These are phyloP conservation scores for Bidens hawaiensis DNA, from an alignment of 140 eudicot genomes.

Conservation along the genomic window DNA sequence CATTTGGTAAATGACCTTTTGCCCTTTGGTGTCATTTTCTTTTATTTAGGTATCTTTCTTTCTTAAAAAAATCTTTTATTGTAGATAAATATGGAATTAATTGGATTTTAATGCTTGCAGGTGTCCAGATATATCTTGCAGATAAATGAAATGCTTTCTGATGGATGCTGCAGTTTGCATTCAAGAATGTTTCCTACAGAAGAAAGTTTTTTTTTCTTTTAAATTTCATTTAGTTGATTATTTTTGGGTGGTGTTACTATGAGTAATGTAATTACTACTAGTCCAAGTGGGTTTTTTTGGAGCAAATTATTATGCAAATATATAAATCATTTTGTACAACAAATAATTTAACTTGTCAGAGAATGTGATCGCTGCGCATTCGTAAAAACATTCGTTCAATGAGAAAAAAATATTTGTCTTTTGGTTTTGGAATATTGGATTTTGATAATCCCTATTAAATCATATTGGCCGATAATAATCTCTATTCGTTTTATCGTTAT, in stretches of 20 bases:
- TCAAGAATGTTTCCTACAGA: no score
- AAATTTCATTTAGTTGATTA: slow-evolving; percentile 15
- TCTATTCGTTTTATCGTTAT: no score
- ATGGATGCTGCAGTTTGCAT: slow-evolving; percentile 29
- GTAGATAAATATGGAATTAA: neutral
- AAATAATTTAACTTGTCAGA: neutral
- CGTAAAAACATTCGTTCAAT: neutral
- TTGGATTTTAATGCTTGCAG: slow-evolving; percentile 2
- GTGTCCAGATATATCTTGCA: slow-evolving; percentile 12
- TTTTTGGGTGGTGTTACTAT: slow-evolving; percentile 19
- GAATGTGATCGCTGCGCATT: neutral
- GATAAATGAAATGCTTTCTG: slow-evolving; percentile 8
- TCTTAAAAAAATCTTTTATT: neutral
- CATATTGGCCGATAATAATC: no score
- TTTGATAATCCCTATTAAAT: no score
- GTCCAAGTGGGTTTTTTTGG: slow-evolving; percentile 17
- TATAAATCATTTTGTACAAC: slow-evolving; percentile 24
- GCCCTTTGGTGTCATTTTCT: neutral
- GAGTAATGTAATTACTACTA: slow-evolving; percentile 27
- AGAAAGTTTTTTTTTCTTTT: slow-evolving; percentile 4
- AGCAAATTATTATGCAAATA: slow-evolving; percentile 16
- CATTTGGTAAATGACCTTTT: no score
- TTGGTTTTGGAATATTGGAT: no score
- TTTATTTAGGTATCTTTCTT: neutral
- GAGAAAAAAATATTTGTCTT: neutral